A percentile compares a stretch with the other conserved stretches of the same genome.
phyloP scores from a whole-genome alignment of 108 stramenopile genomes.

The Thalassiosira profunda region DNA sequence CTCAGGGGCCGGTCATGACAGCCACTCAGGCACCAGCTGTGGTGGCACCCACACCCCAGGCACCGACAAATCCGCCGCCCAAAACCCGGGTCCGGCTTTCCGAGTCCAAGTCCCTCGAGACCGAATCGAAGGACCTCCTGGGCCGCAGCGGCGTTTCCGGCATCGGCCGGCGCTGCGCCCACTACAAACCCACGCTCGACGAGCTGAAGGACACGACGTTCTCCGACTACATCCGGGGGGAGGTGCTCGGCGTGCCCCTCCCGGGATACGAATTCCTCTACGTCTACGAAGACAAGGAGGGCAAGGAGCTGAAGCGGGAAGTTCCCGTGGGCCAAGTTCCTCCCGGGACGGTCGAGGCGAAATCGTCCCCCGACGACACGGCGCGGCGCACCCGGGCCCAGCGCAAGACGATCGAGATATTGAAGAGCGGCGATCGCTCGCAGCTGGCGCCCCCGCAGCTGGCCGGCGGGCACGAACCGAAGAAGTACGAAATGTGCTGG shows the following conservation, averaged over 20 bases:
- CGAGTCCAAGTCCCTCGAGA: slow-evolving; percentile 32
- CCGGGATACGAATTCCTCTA: slow-evolving; percentile 51
- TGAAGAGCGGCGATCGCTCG: slow-evolving; percentile 8
- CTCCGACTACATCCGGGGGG: slow-evolving; percentile 76
- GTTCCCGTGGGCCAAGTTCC: slow-evolving; percentile 20
- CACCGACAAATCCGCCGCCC: slow-evolving; percentile 9
- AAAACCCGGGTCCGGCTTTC: slow-evolving; percentile 13
- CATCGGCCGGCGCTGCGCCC: slow-evolving; percentile 36
- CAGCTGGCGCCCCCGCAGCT: slow-evolving; percentile 6
- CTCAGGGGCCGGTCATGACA: no score
- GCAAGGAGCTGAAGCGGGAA: slow-evolving; percentile 14
- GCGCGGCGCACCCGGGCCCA: slow-evolving; percentile 23
- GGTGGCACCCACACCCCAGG: no score
- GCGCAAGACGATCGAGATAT: not conserved
- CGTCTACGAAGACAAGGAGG: slow-evolving; percentile 38
- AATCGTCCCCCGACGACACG: not conserved
- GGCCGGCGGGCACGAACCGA: slow-evolving; percentile 6
- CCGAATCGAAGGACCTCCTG: slow-evolving; percentile 32
- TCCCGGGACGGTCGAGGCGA: not conserved
- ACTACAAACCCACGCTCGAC: slow-evolving; percentile 67
- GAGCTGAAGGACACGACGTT: slow-evolving; percentile 65
- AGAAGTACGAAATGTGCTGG: slow-evolving; percentile 49
- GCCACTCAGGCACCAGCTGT: no score
- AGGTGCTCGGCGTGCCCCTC: slow-evolving; percentile 57
- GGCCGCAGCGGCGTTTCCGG: slow-evolving; percentile 17